Evolutionary conservation across 345 rosid genomes (phyloP).

Genomic region (Gossypium stocksii): DNA sequence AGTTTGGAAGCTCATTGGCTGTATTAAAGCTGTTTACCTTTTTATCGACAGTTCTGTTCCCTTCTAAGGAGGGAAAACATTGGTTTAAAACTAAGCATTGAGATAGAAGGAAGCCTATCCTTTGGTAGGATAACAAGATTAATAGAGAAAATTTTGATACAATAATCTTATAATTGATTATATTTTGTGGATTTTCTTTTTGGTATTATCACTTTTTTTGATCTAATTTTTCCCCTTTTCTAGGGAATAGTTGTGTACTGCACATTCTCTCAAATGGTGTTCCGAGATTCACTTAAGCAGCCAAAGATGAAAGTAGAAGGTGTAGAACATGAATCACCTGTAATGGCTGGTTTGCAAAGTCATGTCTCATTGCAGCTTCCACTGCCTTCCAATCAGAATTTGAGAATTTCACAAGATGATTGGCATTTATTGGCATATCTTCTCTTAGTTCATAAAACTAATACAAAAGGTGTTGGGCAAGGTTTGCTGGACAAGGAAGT

Average conservation of each 20-base stretch:
- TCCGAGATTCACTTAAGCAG: conserved; percentile 26
- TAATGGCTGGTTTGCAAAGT: conserved; percentile 13
- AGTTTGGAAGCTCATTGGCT: background rate
- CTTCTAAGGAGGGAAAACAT: background rate
- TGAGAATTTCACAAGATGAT: conserved; percentile 8
- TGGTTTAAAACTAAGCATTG: background rate
- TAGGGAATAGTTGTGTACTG: background rate
- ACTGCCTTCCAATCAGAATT: background rate
- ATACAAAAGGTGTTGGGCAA: conserved; percentile 13
- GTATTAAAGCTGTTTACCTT: background rate
- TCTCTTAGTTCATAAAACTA: conserved; percentile 20
- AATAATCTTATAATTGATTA: background rate
- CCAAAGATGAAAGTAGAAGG: conserved; percentile 17
- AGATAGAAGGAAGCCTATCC: background rate
- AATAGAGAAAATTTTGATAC: background rate
- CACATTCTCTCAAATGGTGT: conserved; percentile 27
- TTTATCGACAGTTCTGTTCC: background rate
- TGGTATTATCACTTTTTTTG: background rate
- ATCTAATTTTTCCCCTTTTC: background rate
- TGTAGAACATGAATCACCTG: conserved; percentile 12
- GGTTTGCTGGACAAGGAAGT: conserved; percentile 19
- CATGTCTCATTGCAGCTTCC: conserved; percentile 4
- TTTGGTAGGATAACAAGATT: background rate
- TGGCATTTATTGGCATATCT: conserved; percentile 14
- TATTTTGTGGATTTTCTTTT: background rate